Conservation (phyloP, 1,284 basidiomycete species). For the Volvariella volvacea region DNA sequence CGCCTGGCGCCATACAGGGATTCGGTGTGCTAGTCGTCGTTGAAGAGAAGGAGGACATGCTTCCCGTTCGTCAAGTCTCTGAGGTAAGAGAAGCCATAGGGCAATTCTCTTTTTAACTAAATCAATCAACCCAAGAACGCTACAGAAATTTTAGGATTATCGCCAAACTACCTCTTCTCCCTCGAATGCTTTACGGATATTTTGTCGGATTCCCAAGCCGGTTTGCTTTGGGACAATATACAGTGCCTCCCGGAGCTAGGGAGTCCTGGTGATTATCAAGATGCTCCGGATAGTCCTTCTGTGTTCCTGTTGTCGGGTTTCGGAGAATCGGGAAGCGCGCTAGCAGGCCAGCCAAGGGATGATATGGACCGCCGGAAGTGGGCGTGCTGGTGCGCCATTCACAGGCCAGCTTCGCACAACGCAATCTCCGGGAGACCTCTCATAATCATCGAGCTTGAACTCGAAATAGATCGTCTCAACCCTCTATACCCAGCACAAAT, state of each 20-base stretch:
- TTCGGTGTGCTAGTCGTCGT: constrained; percentile 81
- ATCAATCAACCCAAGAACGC: constrained; percentile 20
- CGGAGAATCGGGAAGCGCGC: constrained; percentile 54
- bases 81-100: constrained; percentile 43
- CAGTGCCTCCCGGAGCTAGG: constrained; percentile 46
- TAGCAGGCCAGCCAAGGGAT: constrained; percentile 21
- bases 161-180: constrained; percentile 73
- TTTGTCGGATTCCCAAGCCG: constrained; percentile 65
- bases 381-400: constrained; percentile 84
- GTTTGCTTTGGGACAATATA: constrained; percentile 73
- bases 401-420: constrained; percentile 38
- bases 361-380: constrained; percentile 47
- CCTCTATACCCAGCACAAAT: constrained; percentile 55
- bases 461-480: constrained; percentile 69
- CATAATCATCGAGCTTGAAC: constrained; percentile 80
- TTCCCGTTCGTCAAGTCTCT: constrained; percentile 76
- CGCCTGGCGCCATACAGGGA: constrained; percentile 81
- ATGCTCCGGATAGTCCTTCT: constrained; percentile 54
- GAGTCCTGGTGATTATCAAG: constrained; percentile 23
- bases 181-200: constrained; percentile 74
- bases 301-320: constrained; percentile 71
- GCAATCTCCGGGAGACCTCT: constrained; percentile 18
- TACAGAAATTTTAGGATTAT: constrained; percentile 69
- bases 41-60: constrained; percentile 55
- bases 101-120: background rate